Evolutionary conservation across 176 grass and related monocot genomes (phyloP), one percentile per base, ranked within the genome.

Genomic region (Rhynchospora tenuis): DNA sequence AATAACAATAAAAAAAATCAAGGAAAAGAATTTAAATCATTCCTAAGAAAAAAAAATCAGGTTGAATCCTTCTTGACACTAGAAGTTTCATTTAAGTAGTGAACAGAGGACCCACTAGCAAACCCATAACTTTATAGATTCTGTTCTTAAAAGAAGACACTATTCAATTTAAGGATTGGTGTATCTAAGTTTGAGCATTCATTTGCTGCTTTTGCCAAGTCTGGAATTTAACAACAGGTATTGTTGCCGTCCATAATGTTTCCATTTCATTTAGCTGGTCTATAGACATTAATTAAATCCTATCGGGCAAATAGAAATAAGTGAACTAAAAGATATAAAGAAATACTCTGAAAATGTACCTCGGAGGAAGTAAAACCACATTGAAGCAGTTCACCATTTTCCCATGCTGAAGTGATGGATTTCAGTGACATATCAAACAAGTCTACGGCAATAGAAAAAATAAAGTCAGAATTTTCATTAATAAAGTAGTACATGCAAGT

Each of bases 391-490:
- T 98, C 95, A 51, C 92, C 91, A 65, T 66, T 93, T 86, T 98
- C 95, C 95, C 95, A 98, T 82, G 86, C 72, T 59, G 84, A 48
- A 60, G 89, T 95, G 42, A 98, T 98, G 51, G 95, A 93, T 86
- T 95, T 98, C 81, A 98, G 77, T 24, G 92, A 90, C 92, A 98
- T 95, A 93, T 95, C 95, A 89, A 93, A 90, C 89, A 98, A 89
- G 43, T 95, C 95, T 98, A 83, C 57, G 48, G 38, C 38, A 48
- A 54, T 31, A 54, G 82, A 58, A 88, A 67, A 13, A 77, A 31
- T 29, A 19, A 3, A 44, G 86, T 80, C 46, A 62, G 13, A 71
- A 63, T 76, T 80, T 55, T 70, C 61, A 70, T 87, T 23, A 84
- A 73, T 74, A 78, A 65, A 56, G 50, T 24, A 77, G 15, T 77